Evolutionary conservation across 2,329 filamentous ascomycete genomes (phyloP), one percentile per base, ranked within the genome.

Genomic region (Ceratocystiopsis brevicomis): DNA sequence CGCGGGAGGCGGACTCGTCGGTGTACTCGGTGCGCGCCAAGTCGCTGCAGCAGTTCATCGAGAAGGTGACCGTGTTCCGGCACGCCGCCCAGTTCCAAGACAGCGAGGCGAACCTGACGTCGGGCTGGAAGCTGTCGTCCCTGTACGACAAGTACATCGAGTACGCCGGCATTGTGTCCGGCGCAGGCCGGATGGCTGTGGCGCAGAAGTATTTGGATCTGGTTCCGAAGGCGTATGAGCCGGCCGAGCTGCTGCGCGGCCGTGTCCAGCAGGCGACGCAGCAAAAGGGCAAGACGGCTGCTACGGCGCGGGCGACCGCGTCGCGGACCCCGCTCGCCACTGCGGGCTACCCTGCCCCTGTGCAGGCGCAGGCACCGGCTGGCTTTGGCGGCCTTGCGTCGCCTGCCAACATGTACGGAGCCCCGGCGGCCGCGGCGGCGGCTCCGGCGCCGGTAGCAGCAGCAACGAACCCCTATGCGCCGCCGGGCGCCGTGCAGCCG

Each of bases 1-100:
- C 78, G 49, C 68, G 72, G 17, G 69, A 69, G 19, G 74, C 74
- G 33, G 83, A 86, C 53, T 88, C 83, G 18, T 81, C 76, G 45
- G 25, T 30, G 25, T 98, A 95, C 62, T 93, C 88, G 0, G 77
- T 96, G 41, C 90, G 96, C 54, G 86, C 88, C 44, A 77, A 78
- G 48, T 80, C 81, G 39, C 66, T 98, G 38, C 90, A 96, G 60
- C 79, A 82, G 51, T 88, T 98, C 56, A 93, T 98, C 49, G 90
- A 98, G 64, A 98, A 98, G 68, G 90, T 98, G 39, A 93, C 87
- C 0, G 75, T 98, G 43, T 98, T 98, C 76, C 80, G 90, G 44
- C 75, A 90, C 52, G 87, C 95, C 38, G 87, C 86, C 48, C 86
- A 88, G 55, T 98, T 95, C 65, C 66, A 81, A 53, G 90, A 98